Conservation (phyloP, 2,329 filamentous ascomycete genomes). For the Colletotrichum sp. region DNA sequence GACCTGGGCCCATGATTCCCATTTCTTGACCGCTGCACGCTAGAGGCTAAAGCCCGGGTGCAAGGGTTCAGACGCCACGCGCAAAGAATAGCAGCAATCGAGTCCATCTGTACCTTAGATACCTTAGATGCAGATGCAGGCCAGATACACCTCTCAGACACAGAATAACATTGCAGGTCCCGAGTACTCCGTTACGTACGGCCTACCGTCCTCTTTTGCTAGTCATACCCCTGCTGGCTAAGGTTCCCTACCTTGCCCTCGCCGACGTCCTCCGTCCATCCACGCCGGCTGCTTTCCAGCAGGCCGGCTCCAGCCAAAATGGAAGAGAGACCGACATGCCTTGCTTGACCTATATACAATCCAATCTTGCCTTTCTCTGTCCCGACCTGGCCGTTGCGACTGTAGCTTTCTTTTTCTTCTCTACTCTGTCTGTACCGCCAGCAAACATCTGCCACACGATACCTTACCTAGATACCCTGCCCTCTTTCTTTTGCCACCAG, state of each 20-base stretch:
- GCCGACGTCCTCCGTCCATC: conserved; percentile 32
- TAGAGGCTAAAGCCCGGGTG: background rate
- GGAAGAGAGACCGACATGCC: background rate
- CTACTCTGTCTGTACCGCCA: background rate
- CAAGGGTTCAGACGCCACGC: conserved; percentile 18
- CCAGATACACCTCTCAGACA: background rate
- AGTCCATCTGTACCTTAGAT: background rate
- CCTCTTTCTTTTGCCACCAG: conserved; percentile 13
- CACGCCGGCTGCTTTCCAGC: conserved; percentile 25
- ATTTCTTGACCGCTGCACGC: conserved; percentile 29
- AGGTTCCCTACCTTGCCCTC: background rate
- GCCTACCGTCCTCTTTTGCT: background rate
- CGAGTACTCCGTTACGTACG: background rate
- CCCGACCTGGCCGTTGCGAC: background rate
- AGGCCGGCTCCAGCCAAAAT: conserved; percentile 3
- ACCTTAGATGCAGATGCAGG: conserved; percentile 2
- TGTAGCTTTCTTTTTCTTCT: background rate
- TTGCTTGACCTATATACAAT: conserved; percentile 26
- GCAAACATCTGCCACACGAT: background rate
- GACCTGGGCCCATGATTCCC: conserved; percentile 29
- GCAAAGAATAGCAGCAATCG: conserved; percentile 22
- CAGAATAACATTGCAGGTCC: background rate
- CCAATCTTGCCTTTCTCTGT: conserved; percentile 26
- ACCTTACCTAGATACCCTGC: background rate
- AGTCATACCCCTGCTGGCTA: conserved; percentile 27